A percentile compares a stretch with the other conserved stretches of the same genome.
phyloP scores from a whole-genome alignment of 139 green algal species.

The Micractinium sp. region DNA sequence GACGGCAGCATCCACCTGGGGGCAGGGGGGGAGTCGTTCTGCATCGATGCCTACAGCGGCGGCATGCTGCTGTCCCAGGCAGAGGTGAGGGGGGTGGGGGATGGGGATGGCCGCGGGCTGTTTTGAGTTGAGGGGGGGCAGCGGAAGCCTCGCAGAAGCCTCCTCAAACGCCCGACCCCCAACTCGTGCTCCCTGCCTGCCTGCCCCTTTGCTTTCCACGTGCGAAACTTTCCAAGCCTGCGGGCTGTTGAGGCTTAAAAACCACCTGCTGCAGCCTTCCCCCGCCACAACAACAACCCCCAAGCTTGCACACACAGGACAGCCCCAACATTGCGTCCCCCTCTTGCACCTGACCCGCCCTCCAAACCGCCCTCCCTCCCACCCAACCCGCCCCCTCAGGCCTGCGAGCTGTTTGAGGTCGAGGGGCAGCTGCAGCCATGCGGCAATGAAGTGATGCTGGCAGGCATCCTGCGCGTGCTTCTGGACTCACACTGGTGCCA shows the following conservation, averaged over 20 bases:
- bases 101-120: too few species aligned
- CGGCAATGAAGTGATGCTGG: neutral
- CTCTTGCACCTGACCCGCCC: neutral
- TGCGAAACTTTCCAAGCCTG: too few species aligned
- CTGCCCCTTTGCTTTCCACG: neutral
- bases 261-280: too few species aligned
- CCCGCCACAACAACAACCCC: too few species aligned
- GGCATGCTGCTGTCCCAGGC: neutral
- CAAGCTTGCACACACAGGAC: too few species aligned
- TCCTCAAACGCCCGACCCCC: neutral
- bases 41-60: neutral
- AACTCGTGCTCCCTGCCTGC: neutral
- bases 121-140: neutral
- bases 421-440: constrained; percentile 4
- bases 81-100: neutral
- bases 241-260: too few species aligned
- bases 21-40: constrained; percentile 4
- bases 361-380: neutral
- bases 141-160: too few species aligned
- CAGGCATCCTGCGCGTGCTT: constrained; percentile 10
- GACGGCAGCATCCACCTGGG: neutral
- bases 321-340: neutral
- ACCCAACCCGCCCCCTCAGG: neutral
- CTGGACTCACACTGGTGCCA: constrained; percentile 25
- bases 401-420: constrained; percentile 22